These are phyloP conservation scores for Gossypium mustelinum DNA, from an alignment of 345 rosid species.

Conservation along the genomic window DNA sequence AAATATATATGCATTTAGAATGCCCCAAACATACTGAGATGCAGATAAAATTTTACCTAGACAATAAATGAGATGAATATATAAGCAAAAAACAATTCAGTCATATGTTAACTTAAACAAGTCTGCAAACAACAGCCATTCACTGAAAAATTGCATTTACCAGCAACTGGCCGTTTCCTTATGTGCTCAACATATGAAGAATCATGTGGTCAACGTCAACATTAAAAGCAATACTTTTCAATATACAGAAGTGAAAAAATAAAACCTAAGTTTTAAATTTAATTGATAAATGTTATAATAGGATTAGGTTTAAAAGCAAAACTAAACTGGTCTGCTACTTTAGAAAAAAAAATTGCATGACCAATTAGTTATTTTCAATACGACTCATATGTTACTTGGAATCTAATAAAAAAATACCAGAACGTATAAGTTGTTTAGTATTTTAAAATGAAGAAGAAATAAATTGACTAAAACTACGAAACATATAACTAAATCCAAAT, in stretches of 20 bases:
- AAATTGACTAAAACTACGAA: background rate
- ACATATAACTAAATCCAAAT: background rate
- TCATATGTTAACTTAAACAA: background rate
- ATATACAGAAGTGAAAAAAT: background rate
- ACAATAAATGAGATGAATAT: background rate
- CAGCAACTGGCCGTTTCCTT: background rate
- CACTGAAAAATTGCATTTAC: background rate
- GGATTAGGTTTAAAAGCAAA: background rate
- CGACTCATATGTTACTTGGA: background rate
- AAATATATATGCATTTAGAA: conserved; percentile 3
- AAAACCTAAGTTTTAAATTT: background rate
- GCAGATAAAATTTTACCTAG: background rate
- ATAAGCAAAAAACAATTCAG: background rate
- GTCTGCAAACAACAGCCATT: background rate
- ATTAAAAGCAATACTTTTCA: background rate
- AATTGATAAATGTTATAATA: background rate
- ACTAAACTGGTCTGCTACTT: background rate
- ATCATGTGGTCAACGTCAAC: background rate
- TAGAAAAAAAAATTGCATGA: background rate
- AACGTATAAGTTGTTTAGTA: background rate
- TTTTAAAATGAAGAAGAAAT: background rate
- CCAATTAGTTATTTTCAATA: conserved; percentile 5
- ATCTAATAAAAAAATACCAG: background rate
- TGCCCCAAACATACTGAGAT: conserved; percentile 6
- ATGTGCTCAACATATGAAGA: background rate